Percentiles rank a stretch among this genome's conserved stretches.
Evolutionary conservation across 2,329 filamentous ascomycete species (phyloP).

Genomic region (Dothistroma pini): DNA sequence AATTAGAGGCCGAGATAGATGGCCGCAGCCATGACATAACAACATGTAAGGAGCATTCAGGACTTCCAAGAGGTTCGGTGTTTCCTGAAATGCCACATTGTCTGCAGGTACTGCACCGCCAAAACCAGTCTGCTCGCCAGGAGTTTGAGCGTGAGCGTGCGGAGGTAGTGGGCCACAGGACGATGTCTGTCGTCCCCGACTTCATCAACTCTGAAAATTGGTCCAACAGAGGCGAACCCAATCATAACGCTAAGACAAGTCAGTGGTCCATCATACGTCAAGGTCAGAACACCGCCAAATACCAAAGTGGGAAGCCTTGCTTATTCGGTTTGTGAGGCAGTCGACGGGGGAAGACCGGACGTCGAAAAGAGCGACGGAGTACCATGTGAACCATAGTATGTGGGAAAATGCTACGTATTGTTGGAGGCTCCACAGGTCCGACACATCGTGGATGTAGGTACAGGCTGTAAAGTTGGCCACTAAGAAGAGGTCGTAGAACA

Average conservation of each 20-base stretch:
- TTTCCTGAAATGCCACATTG: conserved; percentile 34
- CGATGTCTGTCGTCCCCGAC: conserved; percentile 22
- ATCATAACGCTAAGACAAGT: conserved; percentile 6
- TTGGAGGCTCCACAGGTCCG: conserved; percentile 40
- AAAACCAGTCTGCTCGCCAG: conserved; percentile 39
- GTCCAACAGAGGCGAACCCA: neutral
- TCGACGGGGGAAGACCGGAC: conserved; percentile 59
- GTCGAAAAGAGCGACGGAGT: conserved; percentile 60
- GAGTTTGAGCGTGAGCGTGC: conserved; percentile 37
- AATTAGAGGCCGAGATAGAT: conserved; percentile 35
- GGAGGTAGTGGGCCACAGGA: conserved; percentile 40
- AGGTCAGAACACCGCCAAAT: conserved; percentile 56
- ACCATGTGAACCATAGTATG: conserved; percentile 65
- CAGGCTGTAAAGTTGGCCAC: conserved; percentile 66
- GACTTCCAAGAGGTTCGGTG: conserved; percentile 33
- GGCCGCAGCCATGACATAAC: conserved; percentile 35
- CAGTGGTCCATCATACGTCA: conserved; percentile 30
- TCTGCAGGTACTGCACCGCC: conserved; percentile 38
- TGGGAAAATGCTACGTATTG: conserved; percentile 53
- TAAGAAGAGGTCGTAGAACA: conserved; percentile 60
- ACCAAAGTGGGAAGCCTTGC: conserved; percentile 59
- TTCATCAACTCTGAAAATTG: conserved; percentile 1
- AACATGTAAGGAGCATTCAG: conserved; percentile 34
- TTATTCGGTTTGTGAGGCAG: conserved; percentile 58
- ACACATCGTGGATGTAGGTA: conserved; percentile 53